phyloP scores from a whole-genome alignment of 805 yeast species.

The Candida fluviatilis region DNA sequence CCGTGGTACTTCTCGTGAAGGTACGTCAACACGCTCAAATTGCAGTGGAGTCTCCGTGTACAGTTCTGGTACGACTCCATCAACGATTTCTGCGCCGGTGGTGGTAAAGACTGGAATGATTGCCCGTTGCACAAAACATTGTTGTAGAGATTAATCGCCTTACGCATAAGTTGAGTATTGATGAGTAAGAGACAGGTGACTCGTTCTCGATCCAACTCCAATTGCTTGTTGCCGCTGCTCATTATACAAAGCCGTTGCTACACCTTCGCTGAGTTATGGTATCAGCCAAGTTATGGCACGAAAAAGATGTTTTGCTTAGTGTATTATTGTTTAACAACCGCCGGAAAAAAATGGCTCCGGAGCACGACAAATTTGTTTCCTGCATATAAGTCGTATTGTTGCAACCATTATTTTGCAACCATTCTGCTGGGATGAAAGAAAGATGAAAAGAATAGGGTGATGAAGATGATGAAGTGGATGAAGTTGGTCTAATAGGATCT shows the following conservation, averaged over 20 bases:
- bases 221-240: not conserved
- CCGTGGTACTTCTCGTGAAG: slow-evolving; percentile 37
- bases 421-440: too few species aligned
- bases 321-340: too few species aligned
- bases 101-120: slow-evolving; percentile 28
- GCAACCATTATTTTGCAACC: too few species aligned
- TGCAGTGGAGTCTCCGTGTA: slow-evolving; percentile 39
- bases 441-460: too few species aligned
- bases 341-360: too few species aligned
- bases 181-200: slow-evolving; percentile 39
- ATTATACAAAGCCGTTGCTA: not conserved
- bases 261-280: too few species aligned
- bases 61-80: slow-evolving; percentile 37
- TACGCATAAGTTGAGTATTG: slow-evolving; percentile 40
- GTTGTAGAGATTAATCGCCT: slow-evolving; percentile 33
- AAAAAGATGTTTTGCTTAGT: too few species aligned
- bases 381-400: too few species aligned
- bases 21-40: slow-evolving; percentile 34
- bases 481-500: too few species aligned
- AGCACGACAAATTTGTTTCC: too few species aligned
- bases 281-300: too few species aligned
- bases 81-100: slow-evolving; percentile 24
- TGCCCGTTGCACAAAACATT: slow-evolving; percentile 33
- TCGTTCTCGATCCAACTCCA: slow-evolving; percentile 35
- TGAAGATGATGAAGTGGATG: too few species aligned